Conservation (phyloP, 306 rosid genomes). For the Cucurbita argyrosperma region DNA sequence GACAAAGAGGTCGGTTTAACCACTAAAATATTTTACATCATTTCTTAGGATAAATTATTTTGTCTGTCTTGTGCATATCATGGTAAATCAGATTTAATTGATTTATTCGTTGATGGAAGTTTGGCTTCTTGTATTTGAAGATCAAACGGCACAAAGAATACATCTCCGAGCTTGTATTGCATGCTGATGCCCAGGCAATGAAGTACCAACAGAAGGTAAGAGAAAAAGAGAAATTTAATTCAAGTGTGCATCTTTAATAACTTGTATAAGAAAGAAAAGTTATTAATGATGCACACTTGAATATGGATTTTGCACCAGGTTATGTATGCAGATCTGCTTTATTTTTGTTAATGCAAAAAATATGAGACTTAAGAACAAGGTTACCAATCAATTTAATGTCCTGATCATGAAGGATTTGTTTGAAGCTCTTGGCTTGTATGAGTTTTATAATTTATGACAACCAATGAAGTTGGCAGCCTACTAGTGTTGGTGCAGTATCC, state of each 20-base stretch:
- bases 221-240: not conserved
- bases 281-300: no score
- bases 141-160: constrained; percentile 70
- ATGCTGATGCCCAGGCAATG: constrained; percentile 83
- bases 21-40: not conserved
- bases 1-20: constrained; percentile 47
- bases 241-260: not conserved
- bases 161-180: constrained; percentile 70
- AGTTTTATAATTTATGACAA: not conserved
- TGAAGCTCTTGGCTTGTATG: not conserved
- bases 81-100: not conserved
- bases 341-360: not conserved
- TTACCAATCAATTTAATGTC: not conserved
- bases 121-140: constrained; percentile 28
- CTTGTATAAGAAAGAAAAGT: not conserved
- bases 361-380: not conserved
- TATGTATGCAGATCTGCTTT: not conserved
- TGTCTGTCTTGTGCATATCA: not conserved
- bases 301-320: not conserved
- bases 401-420: not conserved
- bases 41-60: not conserved
- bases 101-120: constrained; percentile 5
- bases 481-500: not conserved
- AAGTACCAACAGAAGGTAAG: constrained; percentile 94
- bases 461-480: not conserved